Conservation (phyloP, 2,329 filamentous ascomycete species). For the Bipolaris oryzae region DNA sequence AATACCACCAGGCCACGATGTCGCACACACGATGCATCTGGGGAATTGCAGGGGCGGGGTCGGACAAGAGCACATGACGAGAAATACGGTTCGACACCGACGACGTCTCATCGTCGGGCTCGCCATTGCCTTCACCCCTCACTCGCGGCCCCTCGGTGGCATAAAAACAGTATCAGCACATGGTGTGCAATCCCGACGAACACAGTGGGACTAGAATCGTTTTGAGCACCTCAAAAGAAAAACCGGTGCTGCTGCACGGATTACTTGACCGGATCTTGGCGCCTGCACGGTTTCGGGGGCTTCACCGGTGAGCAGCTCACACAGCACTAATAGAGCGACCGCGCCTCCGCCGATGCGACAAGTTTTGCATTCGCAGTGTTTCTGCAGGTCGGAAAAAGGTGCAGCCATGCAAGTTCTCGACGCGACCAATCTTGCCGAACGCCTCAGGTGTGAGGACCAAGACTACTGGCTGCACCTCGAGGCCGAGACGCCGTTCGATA, state of each 20-base stretch:
- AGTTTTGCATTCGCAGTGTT: slow-evolving; percentile 16
- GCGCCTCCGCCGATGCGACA: slow-evolving; percentile 13
- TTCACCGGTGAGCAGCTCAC: slow-evolving; percentile 20
- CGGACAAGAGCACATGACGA: neutral
- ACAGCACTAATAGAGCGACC: slow-evolving; percentile 21
- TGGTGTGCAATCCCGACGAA: neutral
- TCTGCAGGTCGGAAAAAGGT: slow-evolving; percentile 17
- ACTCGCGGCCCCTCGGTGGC: neutral
- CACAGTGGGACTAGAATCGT: neutral
- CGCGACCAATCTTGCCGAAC: slow-evolving; percentile 34
- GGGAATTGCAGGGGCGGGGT: slow-evolving; percentile 12
- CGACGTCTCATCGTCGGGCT: neutral
- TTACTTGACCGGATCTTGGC: slow-evolving; percentile 19
- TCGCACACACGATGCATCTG: slow-evolving; percentile 5
- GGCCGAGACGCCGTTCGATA: slow-evolving; percentile 42
- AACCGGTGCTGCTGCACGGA: slow-evolving; percentile 3
- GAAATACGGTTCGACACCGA: neutral
- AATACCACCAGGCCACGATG: slow-evolving; percentile 7
- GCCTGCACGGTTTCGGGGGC: slow-evolving; percentile 10
- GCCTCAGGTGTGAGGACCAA: slow-evolving; percentile 35
- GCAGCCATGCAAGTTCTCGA: slow-evolving; percentile 35
- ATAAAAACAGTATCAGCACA: neutral
- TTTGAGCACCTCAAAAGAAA: slow-evolving; percentile 1
- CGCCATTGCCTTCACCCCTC: neutral
- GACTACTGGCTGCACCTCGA: slow-evolving; percentile 47